Base-by-base conservation (phyloP, 768 basidiomycete species). In the Phanerodontia chrysosporium region DNA sequence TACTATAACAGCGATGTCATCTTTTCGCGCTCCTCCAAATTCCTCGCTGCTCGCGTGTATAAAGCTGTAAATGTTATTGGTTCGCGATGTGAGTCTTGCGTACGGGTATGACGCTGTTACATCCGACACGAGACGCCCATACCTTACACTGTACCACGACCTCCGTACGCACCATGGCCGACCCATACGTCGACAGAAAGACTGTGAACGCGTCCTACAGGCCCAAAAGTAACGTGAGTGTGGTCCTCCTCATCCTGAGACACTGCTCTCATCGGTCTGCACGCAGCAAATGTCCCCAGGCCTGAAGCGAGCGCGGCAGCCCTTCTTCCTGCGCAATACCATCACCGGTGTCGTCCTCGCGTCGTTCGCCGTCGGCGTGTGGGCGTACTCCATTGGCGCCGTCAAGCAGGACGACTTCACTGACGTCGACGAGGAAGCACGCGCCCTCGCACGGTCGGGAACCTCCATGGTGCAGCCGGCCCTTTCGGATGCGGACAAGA, bases 401-500 rank as follows among this genome's bases (percentile, higher is more conserved):
- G 95, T 98, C 57, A 93, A 89, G 68, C 95, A 98, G 68, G 95
- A 97, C 69, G 85, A 89, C 42, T 97, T 96, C 69, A 85, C 89
- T 64, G 92, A 93, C 69, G 79, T 92, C 44, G 90, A 92, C 66
- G 88, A 90, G 62, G 89, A 90, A 68, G 91, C 85, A 28, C 75
- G 75, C 61, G 81, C 81, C 44, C 77, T 87, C 65, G 80, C 76
- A 30, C 70, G 66, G 29, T 67, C 68, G 7, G 61, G 70, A 36
- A 51, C 44, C 53, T 45, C 59, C 55, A 44, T 52, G 49, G 59
- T 64, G 49, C 59, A 61, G 32, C 64, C 65, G 45, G 63, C 65
- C 68, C 69, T 57, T 67, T 64, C 58, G 58, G 68, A 65, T 58
- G 70, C 69, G 59, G 71, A 68, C 58, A 72, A 68, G 64, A 72